Evolutionary conservation across 177 flowering plant species (phyloP).

Genomic region (Telopea speciosissima): DNA sequence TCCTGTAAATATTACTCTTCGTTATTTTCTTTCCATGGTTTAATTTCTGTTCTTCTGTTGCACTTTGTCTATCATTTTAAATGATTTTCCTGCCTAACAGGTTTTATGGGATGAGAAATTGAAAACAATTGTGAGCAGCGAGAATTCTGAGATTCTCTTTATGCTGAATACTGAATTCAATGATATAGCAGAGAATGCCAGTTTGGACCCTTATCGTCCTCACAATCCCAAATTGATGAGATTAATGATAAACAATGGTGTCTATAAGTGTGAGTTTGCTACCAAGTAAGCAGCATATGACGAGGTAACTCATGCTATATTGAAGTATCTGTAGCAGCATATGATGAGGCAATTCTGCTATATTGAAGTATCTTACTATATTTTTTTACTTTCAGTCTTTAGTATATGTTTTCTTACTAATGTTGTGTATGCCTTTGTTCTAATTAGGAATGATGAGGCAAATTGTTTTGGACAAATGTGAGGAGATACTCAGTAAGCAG

Average conservation of each 20-base stretch:
- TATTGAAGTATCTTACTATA: neutral
- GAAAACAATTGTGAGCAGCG: conserved; percentile 80
- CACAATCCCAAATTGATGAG: conserved; percentile 58
- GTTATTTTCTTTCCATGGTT: neutral
- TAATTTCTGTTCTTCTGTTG: neutral
- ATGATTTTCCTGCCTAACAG: conserved; percentile 25
- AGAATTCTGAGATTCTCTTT: conserved; percentile 83
- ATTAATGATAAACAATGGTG: conserved; percentile 91
- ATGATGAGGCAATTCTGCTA: no score
- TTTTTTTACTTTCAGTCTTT: neutral
- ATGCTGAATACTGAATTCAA: conserved; percentile 88
- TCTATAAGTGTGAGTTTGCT: conserved; percentile 91
- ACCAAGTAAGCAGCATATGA: conserved; percentile 78
- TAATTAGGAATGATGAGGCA: conserved; percentile 49
- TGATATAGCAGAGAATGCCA: conserved; percentile 66
- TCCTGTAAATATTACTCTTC: conserved; percentile 46
- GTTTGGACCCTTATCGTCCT: conserved; percentile 75
- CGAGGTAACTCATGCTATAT: conserved; percentile 43
- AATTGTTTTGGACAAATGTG: conserved; percentile 79
- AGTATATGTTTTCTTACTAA: neutral
- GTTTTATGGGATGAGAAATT: conserved; percentile 90
- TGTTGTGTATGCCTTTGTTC: neutral
- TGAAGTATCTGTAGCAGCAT: no score
- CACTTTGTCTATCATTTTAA: neutral
- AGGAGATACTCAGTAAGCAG: conserved; percentile 70